Evolutionary conservation across 352 stramenopile species (phyloP).

Genomic region (Pythium dissimile): DNA sequence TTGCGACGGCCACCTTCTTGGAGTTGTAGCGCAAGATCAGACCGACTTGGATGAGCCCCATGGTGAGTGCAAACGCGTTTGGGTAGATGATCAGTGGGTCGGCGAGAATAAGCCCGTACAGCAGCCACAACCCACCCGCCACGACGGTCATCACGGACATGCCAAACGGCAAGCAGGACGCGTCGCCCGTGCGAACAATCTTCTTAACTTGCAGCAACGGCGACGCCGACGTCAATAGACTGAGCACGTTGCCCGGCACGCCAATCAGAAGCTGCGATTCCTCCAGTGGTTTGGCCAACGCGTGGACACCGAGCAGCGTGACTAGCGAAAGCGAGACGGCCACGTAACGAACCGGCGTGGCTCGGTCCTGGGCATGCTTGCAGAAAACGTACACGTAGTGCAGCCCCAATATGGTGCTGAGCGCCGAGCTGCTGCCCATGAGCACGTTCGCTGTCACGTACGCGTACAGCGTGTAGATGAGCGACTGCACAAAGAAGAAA

Average conservation of each 20-base stretch:
- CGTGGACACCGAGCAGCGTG: slow-evolving; percentile 46
- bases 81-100: slow-evolving; percentile 66
- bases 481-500: slow-evolving; percentile 81
- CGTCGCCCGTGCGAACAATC: slow-evolving; percentile 61
- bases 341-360: slow-evolving; percentile 38
- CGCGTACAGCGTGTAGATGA: slow-evolving; percentile 80
- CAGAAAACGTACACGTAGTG: slow-evolving; percentile 78
- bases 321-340: slow-evolving; percentile 45
- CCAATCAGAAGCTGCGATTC: slow-evolving; percentile 65
- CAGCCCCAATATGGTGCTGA: slow-evolving; percentile 49
- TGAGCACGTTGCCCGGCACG: slow-evolving; percentile 70
- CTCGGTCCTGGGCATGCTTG: slow-evolving; percentile 42
- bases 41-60: slow-evolving; percentile 70
- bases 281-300: slow-evolving; percentile 33
- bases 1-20: neutral
- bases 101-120: slow-evolving; percentile 63
- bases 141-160: slow-evolving; percentile 84
- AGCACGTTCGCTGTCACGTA: slow-evolving; percentile 58
- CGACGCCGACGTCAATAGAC: slow-evolving; percentile 62
- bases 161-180: slow-evolving; percentile 63
- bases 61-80: slow-evolving; percentile 63
- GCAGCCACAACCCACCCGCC: slow-evolving; percentile 54
- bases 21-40: slow-evolving; percentile 44
- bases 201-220: slow-evolving; percentile 65
- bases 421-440: slow-evolving; percentile 51